Evolutionary conservation across 768 basidiomycete genomes (phyloP), one percentile per base, ranked within the genome.

Genomic region (Dacryopinax spathularia): DNA sequence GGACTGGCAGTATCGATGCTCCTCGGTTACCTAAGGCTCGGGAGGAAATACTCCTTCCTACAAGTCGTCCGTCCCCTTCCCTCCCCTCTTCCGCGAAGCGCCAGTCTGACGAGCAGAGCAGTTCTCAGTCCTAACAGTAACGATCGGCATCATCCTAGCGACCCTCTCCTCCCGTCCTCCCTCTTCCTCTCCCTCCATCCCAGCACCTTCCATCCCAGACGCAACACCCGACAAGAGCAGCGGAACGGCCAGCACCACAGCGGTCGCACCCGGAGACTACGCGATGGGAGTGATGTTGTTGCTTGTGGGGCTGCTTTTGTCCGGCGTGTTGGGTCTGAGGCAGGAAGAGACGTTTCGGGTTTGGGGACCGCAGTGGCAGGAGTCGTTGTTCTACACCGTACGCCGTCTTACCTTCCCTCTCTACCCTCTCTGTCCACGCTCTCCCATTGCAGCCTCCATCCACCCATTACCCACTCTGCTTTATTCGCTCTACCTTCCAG

Each of bases 331-430:
- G 41, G 91, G 91, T 1, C 70, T 87, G 27, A 75, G 88, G 35
- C 89, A 91, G 77, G 89, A 91, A 71, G 77, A 77, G 62, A 90
- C 88, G 7, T 93, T 88, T 71, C 77, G 73, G 62, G 78, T 74
- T 43, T 89, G 89, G 67, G 89, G 89, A 0, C 85, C 85, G 0
- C 83, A 80, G 39, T 93, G 91, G 91, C 82, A 80, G 68, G 91
- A 91, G 73, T 85, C 84, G 2, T 78, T 91, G 1, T 91, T 93
- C 70, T 93, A 91, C 72, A 88, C 85, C 33, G 89, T 91, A 70
- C 56, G 80, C 65, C 22, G 34, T 13, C 15, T 63, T 27, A 27
- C 15, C 15, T 22, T 63, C 16, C 25, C 25, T 36, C 34, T 56
- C 7, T 41, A 34, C 65, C 31, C 56, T 31, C 13, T 15, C 29